Base-by-base conservation (phyloP, 352 stramenopile species). In the Globisporangium emineosum region DNA sequence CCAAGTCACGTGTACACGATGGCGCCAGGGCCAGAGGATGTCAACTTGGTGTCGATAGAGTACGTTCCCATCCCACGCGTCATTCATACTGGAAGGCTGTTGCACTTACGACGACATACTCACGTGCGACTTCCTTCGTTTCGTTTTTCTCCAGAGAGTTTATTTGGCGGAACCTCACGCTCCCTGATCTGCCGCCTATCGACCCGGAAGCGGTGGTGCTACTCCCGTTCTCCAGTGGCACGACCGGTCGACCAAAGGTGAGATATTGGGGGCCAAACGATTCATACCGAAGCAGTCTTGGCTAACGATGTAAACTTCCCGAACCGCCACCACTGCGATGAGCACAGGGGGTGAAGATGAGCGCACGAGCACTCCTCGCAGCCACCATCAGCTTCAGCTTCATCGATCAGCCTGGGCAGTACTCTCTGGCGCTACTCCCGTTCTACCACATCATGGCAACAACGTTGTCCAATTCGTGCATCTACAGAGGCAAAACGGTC, bases 391-490 rank as follows among this genome's bases (percentile, higher is more conserved):
- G 97, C 50, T 57, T 62, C 3, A 60, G 57, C 8, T 35, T 60
- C 9, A 79, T 89, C 23, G 79, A 88, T 35, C 75, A 78, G 1
- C 59, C 10, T 3, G 52, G 9, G 53, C 97, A 94, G 75, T 79
- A 98, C 62, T 69, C 97, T 30, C 81, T 67, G 5, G 84, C 67
- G 17, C 56, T 97, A n/a, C 58, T 98, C n/a, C 94, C 92, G 17
- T 96, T 97, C 67, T 98, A 97, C 77, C 94, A 98, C 70, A 97
- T 98, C 61, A 97, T 98, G 61, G 97, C 94, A 65, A 92, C 83
- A 21, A 77, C 83, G 35, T 77, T 89, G 19, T 74, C 95, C 35
- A 70, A 98, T 50, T 86, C 86, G 60, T 71, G 71, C 25, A 76
- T 89, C 33, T 85, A 83, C 68, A 76, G 76, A 54, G 87, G 88